Conservation (phyloP, 176 grass and related monocot genomes). For the Aegilops speltoides region DNA sequence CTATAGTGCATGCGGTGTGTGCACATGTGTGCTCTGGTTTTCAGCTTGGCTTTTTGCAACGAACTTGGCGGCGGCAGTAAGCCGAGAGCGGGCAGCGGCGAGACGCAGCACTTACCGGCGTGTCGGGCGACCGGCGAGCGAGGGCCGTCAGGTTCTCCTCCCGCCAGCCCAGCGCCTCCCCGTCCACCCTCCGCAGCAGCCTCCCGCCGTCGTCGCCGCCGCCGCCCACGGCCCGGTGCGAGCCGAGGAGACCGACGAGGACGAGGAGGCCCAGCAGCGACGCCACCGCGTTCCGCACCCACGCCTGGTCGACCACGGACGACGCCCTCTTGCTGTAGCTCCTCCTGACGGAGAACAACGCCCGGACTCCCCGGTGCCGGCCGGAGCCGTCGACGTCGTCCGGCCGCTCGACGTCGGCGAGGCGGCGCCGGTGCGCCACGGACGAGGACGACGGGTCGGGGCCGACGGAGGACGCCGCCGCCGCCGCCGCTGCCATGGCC, state of each 20-base stretch:
- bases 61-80: background rate
- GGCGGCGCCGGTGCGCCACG: slow-evolving; percentile 42
- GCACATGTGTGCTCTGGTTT: background rate
- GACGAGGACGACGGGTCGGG: background rate
- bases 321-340: slow-evolving; percentile 5
- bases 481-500: slow-evolving; percentile 15
- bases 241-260: slow-evolving; percentile 23
- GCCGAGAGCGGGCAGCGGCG: background rate
- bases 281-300: slow-evolving; percentile 39
- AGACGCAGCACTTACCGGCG: slow-evolving; percentile 31
- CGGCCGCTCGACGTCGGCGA: slow-evolving; percentile 35
- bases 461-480: background rate
- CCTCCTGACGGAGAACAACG: slow-evolving; percentile 29
- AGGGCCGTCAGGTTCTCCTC: slow-evolving; percentile 40
- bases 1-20: too few species aligned
- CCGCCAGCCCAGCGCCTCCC: slow-evolving; percentile 19
- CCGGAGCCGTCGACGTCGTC: background rate
- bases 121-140: slow-evolving; percentile 10
- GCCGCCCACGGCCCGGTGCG: slow-evolving; percentile 4
- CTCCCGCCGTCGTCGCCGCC: background rate
- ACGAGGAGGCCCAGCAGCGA: slow-evolving; percentile 40
- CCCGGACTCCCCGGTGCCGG: background rate
- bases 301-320: slow-evolving; percentile 30
- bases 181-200: slow-evolving; percentile 32
- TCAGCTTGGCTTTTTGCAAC: background rate